Evolutionary conservation across 1,139 yeast species (phyloP).

Genomic region (Yamadazyma diddensiae): DNA sequence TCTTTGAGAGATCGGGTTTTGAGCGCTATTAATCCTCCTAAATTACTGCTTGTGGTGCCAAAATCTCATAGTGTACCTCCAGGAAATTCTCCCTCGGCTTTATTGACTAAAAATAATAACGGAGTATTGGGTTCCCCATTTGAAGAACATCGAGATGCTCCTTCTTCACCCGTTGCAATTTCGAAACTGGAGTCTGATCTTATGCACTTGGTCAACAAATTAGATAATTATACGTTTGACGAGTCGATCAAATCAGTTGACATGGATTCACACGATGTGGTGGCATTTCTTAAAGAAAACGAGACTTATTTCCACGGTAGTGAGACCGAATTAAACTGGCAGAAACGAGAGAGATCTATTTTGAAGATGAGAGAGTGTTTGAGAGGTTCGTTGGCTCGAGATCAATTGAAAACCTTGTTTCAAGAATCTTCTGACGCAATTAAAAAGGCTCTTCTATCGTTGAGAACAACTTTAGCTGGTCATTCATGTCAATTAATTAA

Average conservation of each 20-base stretch:
- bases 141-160: slow-evolving; percentile 1
- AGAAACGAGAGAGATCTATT: slow-evolving; percentile 61
- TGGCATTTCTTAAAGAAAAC: no score
- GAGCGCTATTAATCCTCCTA: slow-evolving; percentile 5
- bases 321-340: slow-evolving; percentile 92
- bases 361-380: slow-evolving; percentile 55
- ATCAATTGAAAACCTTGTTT: slow-evolving; percentile 44
- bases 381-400: slow-evolving; percentile 49
- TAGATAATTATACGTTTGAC: slow-evolving; percentile 25
- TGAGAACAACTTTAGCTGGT: slow-evolving; percentile 79
- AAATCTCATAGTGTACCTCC: neutral
- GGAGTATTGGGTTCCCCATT: slow-evolving; percentile 3
- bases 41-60: neutral
- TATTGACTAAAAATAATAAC: neutral
- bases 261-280: no score
- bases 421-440: slow-evolving; percentile 56
- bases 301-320: slow-evolving; percentile 56
- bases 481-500: slow-evolving; percentile 79
- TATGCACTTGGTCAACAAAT: slow-evolving; percentile 17
- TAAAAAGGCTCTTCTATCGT: slow-evolving; percentile 63
- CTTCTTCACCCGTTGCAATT: slow-evolving; percentile 3
- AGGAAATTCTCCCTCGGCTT: neutral
- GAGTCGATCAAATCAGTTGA: slow-evolving; percentile 19
- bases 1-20: slow-evolving; percentile 7
- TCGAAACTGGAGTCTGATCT: slow-evolving; percentile 9